Evolutionary conservation across 2,329 filamentous ascomycete species (phyloP).

Genomic region (Pezizomycotina sp.): DNA sequence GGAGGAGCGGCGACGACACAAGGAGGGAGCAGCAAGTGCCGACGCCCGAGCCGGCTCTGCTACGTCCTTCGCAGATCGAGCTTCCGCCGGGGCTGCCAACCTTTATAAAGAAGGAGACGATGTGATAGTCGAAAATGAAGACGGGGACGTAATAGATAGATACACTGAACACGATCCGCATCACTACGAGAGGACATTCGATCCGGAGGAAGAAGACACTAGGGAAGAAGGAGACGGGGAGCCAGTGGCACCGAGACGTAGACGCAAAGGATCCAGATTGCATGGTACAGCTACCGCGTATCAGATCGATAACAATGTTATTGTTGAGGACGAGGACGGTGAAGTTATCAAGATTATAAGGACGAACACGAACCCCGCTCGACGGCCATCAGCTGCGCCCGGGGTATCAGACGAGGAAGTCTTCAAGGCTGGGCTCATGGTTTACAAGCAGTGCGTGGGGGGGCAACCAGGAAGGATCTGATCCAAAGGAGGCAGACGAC

Average conservation of each 20-base stretch:
- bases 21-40: slow-evolving; percentile 25
- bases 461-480: slow-evolving; percentile 24
- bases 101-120: slow-evolving; percentile 24
- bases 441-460: slow-evolving; percentile 19
- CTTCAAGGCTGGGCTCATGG: slow-evolving; percentile 16
- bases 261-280: slow-evolving; percentile 32
- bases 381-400: slow-evolving; percentile 7
- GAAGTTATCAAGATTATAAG: slow-evolving; percentile 53
- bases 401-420: slow-evolving; percentile 13
- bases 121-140: slow-evolving; percentile 22
- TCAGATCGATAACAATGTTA: slow-evolving; percentile 76
- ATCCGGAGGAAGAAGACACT: slow-evolving; percentile 15
- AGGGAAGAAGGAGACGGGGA: slow-evolving; percentile 13
- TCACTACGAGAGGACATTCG: slow-evolving; percentile 12
- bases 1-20: slow-evolving; percentile 31
- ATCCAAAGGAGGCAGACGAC: slow-evolving; percentile 18
- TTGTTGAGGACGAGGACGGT: slow-evolving; percentile 72
- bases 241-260: slow-evolving; percentile 9
- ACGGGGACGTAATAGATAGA: slow-evolving; percentile 22
- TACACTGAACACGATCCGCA: slow-evolving; percentile 1
- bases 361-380: slow-evolving; percentile 23
- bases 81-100: slow-evolving; percentile 9
- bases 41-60: slow-evolving; percentile 13
- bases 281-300: slow-evolving; percentile 57
- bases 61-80: too few species aligned